Base-by-base conservation (phyloP, 148 eudicot genomes). In the Selenicereus undatus region DNA sequence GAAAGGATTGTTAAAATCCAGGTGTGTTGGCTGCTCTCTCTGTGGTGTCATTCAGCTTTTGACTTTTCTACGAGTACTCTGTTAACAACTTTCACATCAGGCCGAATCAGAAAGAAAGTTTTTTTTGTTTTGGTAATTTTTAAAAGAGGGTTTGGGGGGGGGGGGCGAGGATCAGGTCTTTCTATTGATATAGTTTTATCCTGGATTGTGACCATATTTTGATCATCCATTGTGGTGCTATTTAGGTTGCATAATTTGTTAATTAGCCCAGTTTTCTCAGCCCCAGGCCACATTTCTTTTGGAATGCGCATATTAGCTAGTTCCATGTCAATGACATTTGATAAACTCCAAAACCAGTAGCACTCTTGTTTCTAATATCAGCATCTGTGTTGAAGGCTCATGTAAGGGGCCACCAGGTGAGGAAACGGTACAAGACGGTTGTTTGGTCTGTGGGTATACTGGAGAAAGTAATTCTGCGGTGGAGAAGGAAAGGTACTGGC, bases 401-500 rank as follows among this genome's bases (percentile, higher is more conserved):
- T 84, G 89, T 90, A 52, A 87, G 97, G 84, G 97, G 94, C 29
- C 91, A 93, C 81, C 97, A 93, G 84, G 93, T 84, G 45, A 84
- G 97, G 76, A 93, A 89, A 84, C 86, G 93, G 71, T 91, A 91
- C 76, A 91, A 87, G 81, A 82, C 86, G 72, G 87, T 93, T 42
- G 86, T 86, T 27, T 91, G 94, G 97, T 88, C 90, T 45, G 92
- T 91, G 75, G 86, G 97, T 50, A 88, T 93, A 69, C 73, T 93
- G 79, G 94, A 93, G 78, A 91, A 91, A 88, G 93, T 84, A 39
- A 90, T 92, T 76, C 82, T 93, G 83, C 91, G 94, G 62, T 93
- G 97, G 97, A 87, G 94, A 76, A 89, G 94, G 13, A 91, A 88
- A 81, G 86, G 88, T 21, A 74, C 77, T 60, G 94, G 97, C 62